phyloP scores from a whole-genome alignment of 805 yeast genomes.

The Kuraishia capsulata region DNA sequence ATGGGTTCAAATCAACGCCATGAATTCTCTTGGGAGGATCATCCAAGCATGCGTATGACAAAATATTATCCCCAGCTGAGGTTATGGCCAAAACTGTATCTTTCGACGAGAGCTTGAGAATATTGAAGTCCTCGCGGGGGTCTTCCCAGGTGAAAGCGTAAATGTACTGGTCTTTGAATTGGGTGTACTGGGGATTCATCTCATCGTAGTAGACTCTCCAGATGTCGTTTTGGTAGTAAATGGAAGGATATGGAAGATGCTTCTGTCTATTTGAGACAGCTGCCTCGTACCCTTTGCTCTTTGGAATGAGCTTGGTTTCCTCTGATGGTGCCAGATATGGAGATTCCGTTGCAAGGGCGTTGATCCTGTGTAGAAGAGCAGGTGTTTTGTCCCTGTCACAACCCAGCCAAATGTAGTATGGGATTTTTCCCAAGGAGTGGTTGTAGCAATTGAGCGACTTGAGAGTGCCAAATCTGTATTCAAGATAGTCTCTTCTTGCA shows the following conservation, averaged over 20 bases:
- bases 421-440: conserved; percentile 59
- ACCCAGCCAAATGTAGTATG: conserved; percentile 80
- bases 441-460: conserved; percentile 66
- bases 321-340: conserved; percentile 66
- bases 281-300: conserved; percentile 71
- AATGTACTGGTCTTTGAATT: conserved; percentile 71
- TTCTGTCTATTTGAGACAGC: conserved; percentile 52
- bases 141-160: conserved; percentile 92
- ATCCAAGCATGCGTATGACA: conserved; percentile 64
- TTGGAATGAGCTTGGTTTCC: conserved; percentile 21
- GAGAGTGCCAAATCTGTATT: conserved; percentile 73
- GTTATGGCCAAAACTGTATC: conserved; percentile 80
- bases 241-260: conserved; percentile 70
- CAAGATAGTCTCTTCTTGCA: conserved; percentile 74
- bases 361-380: conserved; percentile 42
- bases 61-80: conserved; percentile 78
- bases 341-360: conserved; percentile 71
- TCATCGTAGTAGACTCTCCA: conserved; percentile 82
- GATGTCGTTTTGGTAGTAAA: conserved; percentile 67
- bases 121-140: conserved; percentile 69
- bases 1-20: conserved; percentile 79
- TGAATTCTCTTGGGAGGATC: conserved; percentile 71
- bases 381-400: conserved; percentile 49
- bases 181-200: conserved; percentile 53
- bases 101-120: conserved; percentile 47